A percentile compares a stretch with the other conserved stretches of the same genome.
Conservation (phyloP, 345 rosid species). For the Clausena lansium region DNA sequence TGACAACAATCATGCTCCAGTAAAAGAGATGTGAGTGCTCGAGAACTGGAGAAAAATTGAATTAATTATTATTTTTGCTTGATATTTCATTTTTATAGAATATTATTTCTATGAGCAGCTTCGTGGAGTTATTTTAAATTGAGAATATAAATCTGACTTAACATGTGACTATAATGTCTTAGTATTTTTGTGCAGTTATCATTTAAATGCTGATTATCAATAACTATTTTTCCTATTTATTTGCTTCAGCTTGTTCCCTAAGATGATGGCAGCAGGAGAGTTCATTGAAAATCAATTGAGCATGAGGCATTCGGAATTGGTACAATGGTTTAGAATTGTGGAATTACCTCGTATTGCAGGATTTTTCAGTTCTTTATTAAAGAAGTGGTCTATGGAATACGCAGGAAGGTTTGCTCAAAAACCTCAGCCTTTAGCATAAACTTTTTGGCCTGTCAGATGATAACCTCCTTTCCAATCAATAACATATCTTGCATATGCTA, state of each 20-base stretch:
- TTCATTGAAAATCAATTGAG: conserved; percentile 49
- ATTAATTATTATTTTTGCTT: not conserved
- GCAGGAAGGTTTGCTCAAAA: conserved; percentile 66
- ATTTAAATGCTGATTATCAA: not conserved
- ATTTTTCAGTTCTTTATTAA: conserved; percentile 58
- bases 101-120: not conserved
- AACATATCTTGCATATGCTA: not conserved
- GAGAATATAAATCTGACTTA: not conserved
- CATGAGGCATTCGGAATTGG: conserved; percentile 39
- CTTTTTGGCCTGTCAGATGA: not conserved
- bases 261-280: conserved; percentile 34
- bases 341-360: conserved; percentile 57
- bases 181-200: not conserved
- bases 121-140: not conserved
- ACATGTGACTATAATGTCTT: not conserved
- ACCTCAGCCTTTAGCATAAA: conserved; percentile 13
- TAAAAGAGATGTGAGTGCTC: conserved; percentile 46
- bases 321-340: conserved; percentile 55
- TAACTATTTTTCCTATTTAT: conserved; percentile 5
- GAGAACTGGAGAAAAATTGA: not conserved
- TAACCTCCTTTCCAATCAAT: not conserved
- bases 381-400: conserved; percentile 68
- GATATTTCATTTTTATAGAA: not conserved
- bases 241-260: conserved; percentile 48
- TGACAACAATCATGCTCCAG: conserved; percentile 43